These are phyloP conservation scores for Aureobasidium lini DNA, from an alignment of 2,329 filamentous ascomycete species.

Conservation along the genomic window DNA sequence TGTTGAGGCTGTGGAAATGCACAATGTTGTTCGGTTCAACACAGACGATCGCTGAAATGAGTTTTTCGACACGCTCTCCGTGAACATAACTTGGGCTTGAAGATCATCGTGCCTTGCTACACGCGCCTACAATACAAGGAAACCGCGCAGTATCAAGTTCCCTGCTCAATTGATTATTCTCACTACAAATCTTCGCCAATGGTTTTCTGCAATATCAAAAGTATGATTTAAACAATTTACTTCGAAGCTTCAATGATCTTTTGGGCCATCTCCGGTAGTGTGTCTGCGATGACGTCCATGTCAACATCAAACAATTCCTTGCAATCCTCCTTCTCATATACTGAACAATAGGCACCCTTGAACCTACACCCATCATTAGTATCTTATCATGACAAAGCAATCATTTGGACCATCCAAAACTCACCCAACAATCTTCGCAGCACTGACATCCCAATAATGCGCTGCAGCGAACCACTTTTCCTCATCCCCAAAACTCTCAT, in stretches of 20 bases:
- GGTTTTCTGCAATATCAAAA: neutral
- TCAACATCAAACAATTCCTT: slow-evolving; percentile 42
- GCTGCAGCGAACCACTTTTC: slow-evolving; percentile 51
- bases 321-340: slow-evolving; percentile 46
- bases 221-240: neutral
- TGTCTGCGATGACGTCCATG: slow-evolving; percentile 45
- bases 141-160: too few species aligned
- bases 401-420: neutral
- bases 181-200: too few species aligned
- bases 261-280: slow-evolving; percentile 43
- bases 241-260: slow-evolving; percentile 21
- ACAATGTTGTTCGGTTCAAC: too few species aligned
- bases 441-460: slow-evolving; percentile 53
- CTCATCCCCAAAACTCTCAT: slow-evolving; percentile 35
- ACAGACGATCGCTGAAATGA: too few species aligned
- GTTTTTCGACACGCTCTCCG: too few species aligned
- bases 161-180: too few species aligned
- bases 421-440: slow-evolving; percentile 32
- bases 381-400: neutral
- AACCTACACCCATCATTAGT: slow-evolving; percentile 24
- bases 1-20: too few species aligned
- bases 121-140: too few species aligned
- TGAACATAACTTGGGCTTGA: too few species aligned
- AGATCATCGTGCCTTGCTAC: too few species aligned
- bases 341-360: slow-evolving; percentile 46